A percentile compares a stretch with the other conserved stretches of the same genome.
These are phyloP conservation scores for Talaromyces sp. DNA, from an alignment of 2,329 filamentous ascomycete species.

Conservation along the genomic window DNA sequence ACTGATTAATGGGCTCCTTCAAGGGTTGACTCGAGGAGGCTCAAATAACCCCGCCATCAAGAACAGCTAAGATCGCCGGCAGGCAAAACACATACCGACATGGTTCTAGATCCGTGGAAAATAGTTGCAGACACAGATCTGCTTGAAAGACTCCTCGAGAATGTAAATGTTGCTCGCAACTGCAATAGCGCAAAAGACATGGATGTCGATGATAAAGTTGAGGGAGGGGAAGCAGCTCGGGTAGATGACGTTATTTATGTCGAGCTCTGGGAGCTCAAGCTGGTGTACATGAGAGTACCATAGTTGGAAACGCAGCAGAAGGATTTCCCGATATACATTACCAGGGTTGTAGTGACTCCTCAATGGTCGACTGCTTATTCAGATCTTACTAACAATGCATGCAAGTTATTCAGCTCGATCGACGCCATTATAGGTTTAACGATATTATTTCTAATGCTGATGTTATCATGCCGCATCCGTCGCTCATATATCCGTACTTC, in stretches of 20 bases:
- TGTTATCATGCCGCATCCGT: not conserved
- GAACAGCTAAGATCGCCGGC: not conserved
- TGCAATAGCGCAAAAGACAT: slow-evolving; percentile 10
- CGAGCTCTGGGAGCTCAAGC: not conserved
- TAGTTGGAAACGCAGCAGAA: not conserved
- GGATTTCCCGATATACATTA: not conserved
- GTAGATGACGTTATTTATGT: not conserved
- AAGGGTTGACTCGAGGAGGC: not conserved
- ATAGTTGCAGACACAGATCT: not conserved
- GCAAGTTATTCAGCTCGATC: not conserved
- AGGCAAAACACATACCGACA: slow-evolving; percentile 30
- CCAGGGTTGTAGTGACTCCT: too few relatives aligned
- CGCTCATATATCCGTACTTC: slow-evolving; percentile 8
- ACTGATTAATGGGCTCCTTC: not conserved
- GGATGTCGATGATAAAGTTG: not conserved
- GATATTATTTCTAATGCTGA: not conserved
- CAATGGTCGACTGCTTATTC: not conserved
- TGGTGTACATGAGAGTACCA: too few relatives aligned
- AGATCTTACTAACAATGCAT: not conserved
- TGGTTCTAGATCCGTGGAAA: slow-evolving; percentile 23
- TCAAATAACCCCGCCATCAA: not conserved
- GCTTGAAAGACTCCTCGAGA: slow-evolving; percentile 3
- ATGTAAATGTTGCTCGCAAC: slow-evolving; percentile 1
- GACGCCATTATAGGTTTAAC: not conserved
- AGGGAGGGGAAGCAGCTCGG: not conserved